Evolutionary conservation across 345 rosid species (phyloP).

Genomic region (Populus deltoides): DNA sequence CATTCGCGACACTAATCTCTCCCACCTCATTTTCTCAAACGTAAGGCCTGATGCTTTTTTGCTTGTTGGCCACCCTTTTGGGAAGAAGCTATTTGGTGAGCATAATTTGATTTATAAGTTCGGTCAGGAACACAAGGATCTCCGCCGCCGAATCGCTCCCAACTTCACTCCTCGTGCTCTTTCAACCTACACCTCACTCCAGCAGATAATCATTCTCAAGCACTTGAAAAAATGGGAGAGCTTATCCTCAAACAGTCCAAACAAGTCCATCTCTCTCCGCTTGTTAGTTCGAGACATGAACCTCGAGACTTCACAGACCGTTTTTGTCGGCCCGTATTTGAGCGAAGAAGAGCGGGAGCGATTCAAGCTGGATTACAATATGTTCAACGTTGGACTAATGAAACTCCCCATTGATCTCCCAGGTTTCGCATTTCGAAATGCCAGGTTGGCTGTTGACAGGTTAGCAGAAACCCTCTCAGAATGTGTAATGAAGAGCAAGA

Average conservation of each 20-base stretch:
- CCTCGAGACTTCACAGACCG: conserved; percentile 86
- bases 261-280: conserved; percentile 39
- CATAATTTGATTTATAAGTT: conserved; percentile 81
- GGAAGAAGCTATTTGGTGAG: conserved; percentile 80
- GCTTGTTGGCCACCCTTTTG: conserved; percentile 80
- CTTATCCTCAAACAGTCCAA: conserved; percentile 5
- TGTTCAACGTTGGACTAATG: conserved; percentile 75
- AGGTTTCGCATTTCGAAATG: conserved; percentile 65
- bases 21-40: conserved; percentile 65
- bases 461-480: conserved; percentile 39
- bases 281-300: conserved; percentile 63
- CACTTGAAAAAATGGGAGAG: conserved; percentile 59
- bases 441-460: conserved; percentile 63
- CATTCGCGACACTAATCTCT: conserved; percentile 58
- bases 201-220: conserved; percentile 59
- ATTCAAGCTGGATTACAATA: conserved; percentile 58
- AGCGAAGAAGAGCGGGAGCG: conserved; percentile 25
- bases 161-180: conserved; percentile 75
- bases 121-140: conserved; percentile 78
- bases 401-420: conserved; percentile 68
- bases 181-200: conserved; percentile 58
- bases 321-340: conserved; percentile 72
- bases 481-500: conserved; percentile 51
- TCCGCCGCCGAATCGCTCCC: conserved; percentile 78
- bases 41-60: conserved; percentile 80